Base-by-base conservation (phyloP, 495 filamentous ascomycete genomes). In the Choiromyces venosus region DNA sequence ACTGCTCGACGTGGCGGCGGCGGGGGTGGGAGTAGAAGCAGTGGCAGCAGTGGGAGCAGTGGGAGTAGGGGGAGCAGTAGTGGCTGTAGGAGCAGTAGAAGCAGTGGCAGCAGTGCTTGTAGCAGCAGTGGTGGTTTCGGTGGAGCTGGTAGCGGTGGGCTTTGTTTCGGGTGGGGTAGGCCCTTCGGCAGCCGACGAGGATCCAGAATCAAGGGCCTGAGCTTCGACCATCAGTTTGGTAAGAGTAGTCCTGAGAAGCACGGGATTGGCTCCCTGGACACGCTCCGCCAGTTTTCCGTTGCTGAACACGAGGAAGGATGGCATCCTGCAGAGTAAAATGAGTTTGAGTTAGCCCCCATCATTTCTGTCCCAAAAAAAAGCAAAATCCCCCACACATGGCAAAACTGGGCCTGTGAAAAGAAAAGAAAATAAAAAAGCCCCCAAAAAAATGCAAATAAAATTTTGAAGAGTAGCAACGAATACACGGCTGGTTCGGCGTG, bases 291-390 rank as follows among this genome's bases (percentile, higher is more conserved):
- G 83, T 66, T 86, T 81, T 73, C 90, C 89, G 73, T 90, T 86
- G 78, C 92, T 91, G 86, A 97, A 97, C 77, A 96, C 86, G 79
- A 97, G 88, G 84, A 98, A 97, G 64, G 94, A 96, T 21, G 95
- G 95, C 77, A 79, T 75, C 8, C 71, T 79, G 37, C 36, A 68
- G 21, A 36, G 36, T 37, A 71, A 67, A 38, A 35, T 75, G 65
- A 40, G 77, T 46, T 37, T 36, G 36, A 52, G 67, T 78, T 75
- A 75, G 70, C 36, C 52, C 18, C 52, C 52, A 33, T 16, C 4
- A 33, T 61, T 61, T 33, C 52, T 6, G 0, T 18, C 52, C 52
- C 25, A 33, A 61, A 61, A 61, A 61, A 52, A 61, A 61, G 52
- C 25, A 61, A 61, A 33, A 2, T 6, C 52, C 25, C 52, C 25